Conservation (phyloP, 192 early-diverging fungal genomes). For the Gaertneriomyces sp. region DNA sequence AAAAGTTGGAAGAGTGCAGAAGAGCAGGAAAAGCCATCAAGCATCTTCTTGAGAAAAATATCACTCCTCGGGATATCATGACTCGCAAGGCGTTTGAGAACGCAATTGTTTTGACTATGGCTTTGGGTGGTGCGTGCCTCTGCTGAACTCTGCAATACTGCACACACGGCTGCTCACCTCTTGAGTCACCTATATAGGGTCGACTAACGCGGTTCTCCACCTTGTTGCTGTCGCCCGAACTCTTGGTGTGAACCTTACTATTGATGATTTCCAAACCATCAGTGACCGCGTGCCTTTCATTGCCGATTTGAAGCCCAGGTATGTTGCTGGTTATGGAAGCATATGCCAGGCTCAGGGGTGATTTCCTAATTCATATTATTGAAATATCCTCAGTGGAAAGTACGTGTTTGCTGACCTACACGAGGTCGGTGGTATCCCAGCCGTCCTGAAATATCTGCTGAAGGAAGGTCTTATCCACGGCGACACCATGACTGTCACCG, state of each 20-base stretch:
- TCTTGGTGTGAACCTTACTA: constrained; percentile 73
- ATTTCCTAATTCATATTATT: background rate
- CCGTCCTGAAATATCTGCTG: constrained; percentile 91
- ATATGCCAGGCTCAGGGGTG: background rate
- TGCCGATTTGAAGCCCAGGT: constrained; percentile 94
- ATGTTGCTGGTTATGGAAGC: background rate
- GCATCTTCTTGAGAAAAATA: constrained; percentile 83
- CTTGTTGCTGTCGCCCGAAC: constrained; percentile 85
- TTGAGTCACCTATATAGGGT: constrained; percentile 44
- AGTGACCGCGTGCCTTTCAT: constrained; percentile 89
- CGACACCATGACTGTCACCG: constrained; percentile 91
- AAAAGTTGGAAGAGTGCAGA: constrained; percentile 86
- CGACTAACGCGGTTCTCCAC: constrained; percentile 97
- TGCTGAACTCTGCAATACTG: background rate
- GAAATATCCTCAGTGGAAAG: constrained; percentile 66
- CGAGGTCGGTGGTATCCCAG: constrained; percentile 86
- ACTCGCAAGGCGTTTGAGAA: constrained; percentile 93
- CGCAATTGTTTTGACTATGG: constrained; percentile 90
- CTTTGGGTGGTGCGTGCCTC: constrained; percentile 68
- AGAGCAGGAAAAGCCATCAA: constrained; percentile 82
- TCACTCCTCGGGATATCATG: constrained; percentile 95
- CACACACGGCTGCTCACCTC: background rate
- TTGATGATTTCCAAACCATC: constrained; percentile 94
- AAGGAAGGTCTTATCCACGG: constrained; percentile 81
- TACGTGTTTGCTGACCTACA: constrained; percentile 98